Evolutionary conservation across 192 early-diverging fungal species (phyloP).

Genomic region (Podila clonocystis): DNA sequence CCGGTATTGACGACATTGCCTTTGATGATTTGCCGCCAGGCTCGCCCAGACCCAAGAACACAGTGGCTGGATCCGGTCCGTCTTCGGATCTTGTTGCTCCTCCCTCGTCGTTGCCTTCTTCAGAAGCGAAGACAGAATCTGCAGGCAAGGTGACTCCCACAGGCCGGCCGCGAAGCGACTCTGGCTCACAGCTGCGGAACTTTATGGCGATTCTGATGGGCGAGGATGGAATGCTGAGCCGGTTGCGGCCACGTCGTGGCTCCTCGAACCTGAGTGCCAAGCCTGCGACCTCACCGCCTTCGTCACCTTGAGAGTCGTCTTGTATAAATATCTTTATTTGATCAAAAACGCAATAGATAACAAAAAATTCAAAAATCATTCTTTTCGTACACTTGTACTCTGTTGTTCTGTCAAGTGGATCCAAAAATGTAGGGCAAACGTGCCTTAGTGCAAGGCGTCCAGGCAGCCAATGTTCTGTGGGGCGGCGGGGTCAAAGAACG

Average conservation of each 20-base stretch:
- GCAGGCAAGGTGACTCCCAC: neutral
- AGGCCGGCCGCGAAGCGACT: constrained; percentile 31
- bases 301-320: neutral
- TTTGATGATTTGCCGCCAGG: constrained; percentile 23
- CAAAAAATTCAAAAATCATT: too few relatives aligned
- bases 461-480: constrained; percentile 8
- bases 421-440: neutral
- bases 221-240: constrained; percentile 26
- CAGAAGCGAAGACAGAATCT: neutral
- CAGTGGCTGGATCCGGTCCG: neutral
- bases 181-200: constrained; percentile 31
- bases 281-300: neutral
- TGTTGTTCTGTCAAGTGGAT: neutral
- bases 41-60: constrained; percentile 14
- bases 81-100: neutral
- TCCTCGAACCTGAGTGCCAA: constrained; percentile 5
- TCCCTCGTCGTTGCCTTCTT: neutral
- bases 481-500: constrained; percentile 1
- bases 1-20: constrained; percentile 49
- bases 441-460: neutral
- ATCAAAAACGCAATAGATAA: neutral
- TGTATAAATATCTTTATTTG: too few relatives aligned
- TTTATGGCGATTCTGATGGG: constrained; percentile 51
- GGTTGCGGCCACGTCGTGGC: constrained; percentile 22
- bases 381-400: too few relatives aligned